Conservation (phyloP, 768 basidiomycete genomes). For the Collybia sordida region DNA sequence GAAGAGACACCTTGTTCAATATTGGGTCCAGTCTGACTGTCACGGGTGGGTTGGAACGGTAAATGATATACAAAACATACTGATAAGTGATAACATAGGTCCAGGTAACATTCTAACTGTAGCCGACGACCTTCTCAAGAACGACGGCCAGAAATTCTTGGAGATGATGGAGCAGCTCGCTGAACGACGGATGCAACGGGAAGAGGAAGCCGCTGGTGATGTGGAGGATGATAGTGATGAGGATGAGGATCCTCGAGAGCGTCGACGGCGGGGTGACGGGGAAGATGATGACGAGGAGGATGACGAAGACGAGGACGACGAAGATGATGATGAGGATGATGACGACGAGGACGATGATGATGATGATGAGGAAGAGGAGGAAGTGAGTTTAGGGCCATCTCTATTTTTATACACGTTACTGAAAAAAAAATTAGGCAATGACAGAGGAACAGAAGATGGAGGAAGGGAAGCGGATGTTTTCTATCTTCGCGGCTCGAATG, state of each 20-base stretch:
- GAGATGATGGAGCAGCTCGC: conserved; percentile 99
- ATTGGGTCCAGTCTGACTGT: conserved; percentile 84
- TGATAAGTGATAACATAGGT: conserved; percentile 35
- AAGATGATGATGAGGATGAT: conserved; percentile 58
- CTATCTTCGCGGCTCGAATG: conserved; percentile 99
- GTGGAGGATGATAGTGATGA: conserved; percentile 50
- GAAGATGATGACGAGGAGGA: conserved; percentile 62
- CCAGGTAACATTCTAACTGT: conserved; percentile 97
- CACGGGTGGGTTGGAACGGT: conserved; percentile 51
- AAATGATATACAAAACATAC: conserved; percentile 15
- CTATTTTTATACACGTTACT: conserved; percentile 8
- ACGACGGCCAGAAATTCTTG: conserved; percentile 97
- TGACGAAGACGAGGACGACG: conserved; percentile 61
- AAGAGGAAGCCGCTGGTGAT: conserved; percentile 57
- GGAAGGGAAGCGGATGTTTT: conserved; percentile 99
- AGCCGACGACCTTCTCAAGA: conserved; percentile 97
- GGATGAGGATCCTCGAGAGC: conserved; percentile 35
- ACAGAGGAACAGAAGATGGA: conserved; percentile 99
- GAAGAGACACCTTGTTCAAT: conserved; percentile 71
- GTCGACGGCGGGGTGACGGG: conserved; percentile 31
- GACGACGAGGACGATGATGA: conserved; percentile 70
- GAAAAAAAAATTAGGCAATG: conserved; percentile 49
- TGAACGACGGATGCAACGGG: conserved; percentile 88
- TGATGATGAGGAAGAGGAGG: conserved; percentile 57
- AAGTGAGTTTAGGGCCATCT: conserved; percentile 33